A percentile compares a stretch with the other conserved stretches of the same genome.
Conservation (phyloP, 768 basidiomycete species). For the Hygrophorus russula region DNA sequence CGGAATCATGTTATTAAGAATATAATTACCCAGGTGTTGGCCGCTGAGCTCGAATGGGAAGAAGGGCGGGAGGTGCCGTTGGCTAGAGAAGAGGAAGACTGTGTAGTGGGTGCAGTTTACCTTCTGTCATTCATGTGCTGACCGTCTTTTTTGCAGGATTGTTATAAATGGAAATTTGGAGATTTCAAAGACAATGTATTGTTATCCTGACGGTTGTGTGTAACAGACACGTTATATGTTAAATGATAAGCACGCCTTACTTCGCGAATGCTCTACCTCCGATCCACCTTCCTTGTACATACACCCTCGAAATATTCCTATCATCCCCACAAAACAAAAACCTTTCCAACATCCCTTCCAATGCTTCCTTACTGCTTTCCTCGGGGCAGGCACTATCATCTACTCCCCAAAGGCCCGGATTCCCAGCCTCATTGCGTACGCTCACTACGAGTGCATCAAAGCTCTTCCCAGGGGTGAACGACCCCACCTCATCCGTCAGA, state of each 20-base stretch:
- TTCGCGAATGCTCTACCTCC: constrained; percentile 44
- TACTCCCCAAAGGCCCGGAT: constrained; percentile 45
- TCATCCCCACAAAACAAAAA: constrained; percentile 86
- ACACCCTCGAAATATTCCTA: constrained; percentile 72
- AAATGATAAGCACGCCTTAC: too few species aligned
- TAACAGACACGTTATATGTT: too few species aligned
- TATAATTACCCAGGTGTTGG: constrained; percentile 53
- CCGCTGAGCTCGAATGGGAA: constrained; percentile 41
- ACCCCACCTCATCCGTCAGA: constrained; percentile 58
- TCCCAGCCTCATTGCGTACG: constrained; percentile 39
- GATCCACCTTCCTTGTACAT: constrained; percentile 70
- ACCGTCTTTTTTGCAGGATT: constrained; percentile 38
- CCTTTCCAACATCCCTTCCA: constrained; percentile 61
- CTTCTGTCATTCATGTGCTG: not conserved
- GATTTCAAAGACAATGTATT: constrained; percentile 20
- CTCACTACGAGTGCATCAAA: constrained; percentile 83
- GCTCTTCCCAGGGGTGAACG: constrained; percentile 69
- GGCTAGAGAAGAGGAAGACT: constrained; percentile 52
- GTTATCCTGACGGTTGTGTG: not conserved
- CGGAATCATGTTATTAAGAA: constrained; percentile 64
- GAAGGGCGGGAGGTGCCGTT: constrained; percentile 38
- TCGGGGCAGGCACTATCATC: constrained; percentile 12
- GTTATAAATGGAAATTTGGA: constrained; percentile 69
- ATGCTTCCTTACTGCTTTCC: constrained; percentile 11
- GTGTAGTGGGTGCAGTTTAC: constrained; percentile 31